Evolutionary conservation across 1,284 basidiomycete genomes (phyloP).

Genomic region (Ustilago sp.): DNA sequence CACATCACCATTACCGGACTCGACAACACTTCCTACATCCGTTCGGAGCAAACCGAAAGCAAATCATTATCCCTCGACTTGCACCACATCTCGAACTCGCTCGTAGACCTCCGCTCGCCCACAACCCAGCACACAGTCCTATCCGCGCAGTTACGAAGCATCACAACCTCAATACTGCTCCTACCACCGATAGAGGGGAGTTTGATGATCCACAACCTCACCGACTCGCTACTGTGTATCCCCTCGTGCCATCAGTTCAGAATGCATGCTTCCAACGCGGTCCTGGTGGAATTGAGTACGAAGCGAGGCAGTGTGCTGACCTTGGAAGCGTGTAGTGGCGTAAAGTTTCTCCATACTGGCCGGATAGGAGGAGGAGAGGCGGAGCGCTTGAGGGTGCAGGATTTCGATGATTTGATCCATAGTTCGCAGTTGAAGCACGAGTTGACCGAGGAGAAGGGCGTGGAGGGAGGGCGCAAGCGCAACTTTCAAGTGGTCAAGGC

Average conservation of each 20-base stretch:
- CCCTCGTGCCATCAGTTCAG: slow-evolving; percentile 41
- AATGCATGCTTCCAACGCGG: slow-evolving; percentile 33
- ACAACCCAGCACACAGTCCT: slow-evolving; percentile 6
- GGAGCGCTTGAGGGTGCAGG: slow-evolving; percentile 34
- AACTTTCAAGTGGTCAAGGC: slow-evolving; percentile 14
- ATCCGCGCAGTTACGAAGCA: slow-evolving; percentile 35
- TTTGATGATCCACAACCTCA: slow-evolving; percentile 38
- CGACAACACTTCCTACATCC: slow-evolving; percentile 6
- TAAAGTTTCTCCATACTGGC: slow-evolving; percentile 14
- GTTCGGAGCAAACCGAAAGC: not conserved
- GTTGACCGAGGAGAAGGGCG: not conserved
- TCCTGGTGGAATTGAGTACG: slow-evolving; percentile 23
- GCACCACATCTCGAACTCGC: slow-evolving; percentile 13
- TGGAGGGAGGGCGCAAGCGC: not conserved
- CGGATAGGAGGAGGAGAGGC: not conserved
- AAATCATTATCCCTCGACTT: slow-evolving; percentile 18
- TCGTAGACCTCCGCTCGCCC: slow-evolving; percentile 30
- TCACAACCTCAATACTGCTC: slow-evolving; percentile 27
- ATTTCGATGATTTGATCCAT: slow-evolving; percentile 45
- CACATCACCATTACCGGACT: slow-evolving; percentile 19
- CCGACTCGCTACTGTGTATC: slow-evolving; percentile 11
- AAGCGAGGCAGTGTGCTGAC: slow-evolving; percentile 34
- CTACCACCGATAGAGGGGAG: slow-evolving; percentile 37
- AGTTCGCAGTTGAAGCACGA: slow-evolving; percentile 23
- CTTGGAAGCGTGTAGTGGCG: slow-evolving; percentile 19